Conservation (phyloP, 257 asterid genomes). For the Buddleja alternifolia region DNA sequence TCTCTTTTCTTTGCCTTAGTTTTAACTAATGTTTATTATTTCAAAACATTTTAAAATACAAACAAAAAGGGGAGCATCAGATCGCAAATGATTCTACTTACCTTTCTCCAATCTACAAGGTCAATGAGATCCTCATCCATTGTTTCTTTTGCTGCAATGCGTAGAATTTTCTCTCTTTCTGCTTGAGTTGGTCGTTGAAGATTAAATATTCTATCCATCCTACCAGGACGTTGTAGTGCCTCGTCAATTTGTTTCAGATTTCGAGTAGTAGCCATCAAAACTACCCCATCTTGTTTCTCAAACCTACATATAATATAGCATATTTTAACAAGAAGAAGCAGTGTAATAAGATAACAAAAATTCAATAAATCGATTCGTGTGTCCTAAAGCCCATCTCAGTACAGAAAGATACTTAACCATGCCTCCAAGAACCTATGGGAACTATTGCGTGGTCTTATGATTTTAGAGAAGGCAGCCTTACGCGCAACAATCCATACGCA, state of each 20-base stretch:
- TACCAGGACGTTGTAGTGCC: slow-evolving; percentile 96
- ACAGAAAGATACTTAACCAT: slow-evolving; percentile 4
- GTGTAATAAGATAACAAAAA: slow-evolving; percentile 1
- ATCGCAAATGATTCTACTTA: slow-evolving; percentile 32
- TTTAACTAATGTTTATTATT: too few relatives aligned
- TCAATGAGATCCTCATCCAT: slow-evolving; percentile 90
- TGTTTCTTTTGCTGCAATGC: slow-evolving; percentile 74
- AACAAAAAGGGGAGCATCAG: too few relatives aligned
- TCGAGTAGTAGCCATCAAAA: slow-evolving; percentile 96
- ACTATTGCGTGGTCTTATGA: not conserved
- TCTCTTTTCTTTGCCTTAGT: too few relatives aligned
- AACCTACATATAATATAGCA: slow-evolving; percentile 55
- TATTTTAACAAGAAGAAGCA: slow-evolving; percentile 24
- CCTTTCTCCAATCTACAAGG: slow-evolving; percentile 94
- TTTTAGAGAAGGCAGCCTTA: slow-evolving; percentile 13
- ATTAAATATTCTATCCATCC: slow-evolving; percentile 97
- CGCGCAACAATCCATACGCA: slow-evolving; percentile 17
- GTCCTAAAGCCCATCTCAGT: slow-evolving; percentile 2
- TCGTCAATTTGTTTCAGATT: slow-evolving; percentile 86
- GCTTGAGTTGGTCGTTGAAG: slow-evolving; percentile 88
- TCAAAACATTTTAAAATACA: too few relatives aligned
- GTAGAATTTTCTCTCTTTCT: slow-evolving; percentile 87
- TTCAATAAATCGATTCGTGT: not conserved
- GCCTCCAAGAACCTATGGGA: not conserved
- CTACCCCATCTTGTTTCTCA: slow-evolving; percentile 98